These are phyloP conservation scores for Hylodesmum podocarpum DNA, from an alignment of 306 rosid species.

Conservation along the genomic window DNA sequence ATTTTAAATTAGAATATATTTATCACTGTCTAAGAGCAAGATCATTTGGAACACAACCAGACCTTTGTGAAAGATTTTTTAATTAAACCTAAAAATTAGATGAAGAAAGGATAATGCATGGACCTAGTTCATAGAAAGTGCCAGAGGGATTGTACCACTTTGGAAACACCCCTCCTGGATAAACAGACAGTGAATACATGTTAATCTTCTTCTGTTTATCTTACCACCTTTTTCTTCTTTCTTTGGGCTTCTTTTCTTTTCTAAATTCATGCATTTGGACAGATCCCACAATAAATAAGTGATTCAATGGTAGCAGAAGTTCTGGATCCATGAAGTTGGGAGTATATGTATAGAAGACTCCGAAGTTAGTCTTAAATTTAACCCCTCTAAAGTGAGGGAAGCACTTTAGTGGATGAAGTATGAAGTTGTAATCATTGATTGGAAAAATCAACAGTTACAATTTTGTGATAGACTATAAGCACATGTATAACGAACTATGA, in stretches of 20 bases:
- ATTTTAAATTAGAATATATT: background rate
- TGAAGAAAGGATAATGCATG: slow-evolving; percentile 1
- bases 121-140: background rate
- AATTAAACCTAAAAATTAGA: slow-evolving; percentile 1
- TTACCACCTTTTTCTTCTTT: background rate
- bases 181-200: background rate
- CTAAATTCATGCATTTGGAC: background rate
- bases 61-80: background rate
- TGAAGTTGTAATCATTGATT: background rate
- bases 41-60: slow-evolving; percentile 4
- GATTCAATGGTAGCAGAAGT: background rate
- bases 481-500: background rate
- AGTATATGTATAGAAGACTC: background rate
- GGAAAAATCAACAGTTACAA: background rate
- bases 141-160: background rate
- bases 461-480: background rate
- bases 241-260: background rate
- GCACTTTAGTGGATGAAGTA: background rate
- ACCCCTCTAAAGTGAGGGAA: background rate
- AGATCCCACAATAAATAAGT: background rate
- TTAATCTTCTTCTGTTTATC: background rate
- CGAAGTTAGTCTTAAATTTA: background rate
- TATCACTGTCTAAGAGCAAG: background rate
- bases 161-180: background rate
- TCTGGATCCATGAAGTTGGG: background rate